Percentiles rank a stretch among this genome's conserved stretches.
Conservation (phyloP, 2,329 filamentous ascomycete species). For the Pleochaeta shiraiana region DNA sequence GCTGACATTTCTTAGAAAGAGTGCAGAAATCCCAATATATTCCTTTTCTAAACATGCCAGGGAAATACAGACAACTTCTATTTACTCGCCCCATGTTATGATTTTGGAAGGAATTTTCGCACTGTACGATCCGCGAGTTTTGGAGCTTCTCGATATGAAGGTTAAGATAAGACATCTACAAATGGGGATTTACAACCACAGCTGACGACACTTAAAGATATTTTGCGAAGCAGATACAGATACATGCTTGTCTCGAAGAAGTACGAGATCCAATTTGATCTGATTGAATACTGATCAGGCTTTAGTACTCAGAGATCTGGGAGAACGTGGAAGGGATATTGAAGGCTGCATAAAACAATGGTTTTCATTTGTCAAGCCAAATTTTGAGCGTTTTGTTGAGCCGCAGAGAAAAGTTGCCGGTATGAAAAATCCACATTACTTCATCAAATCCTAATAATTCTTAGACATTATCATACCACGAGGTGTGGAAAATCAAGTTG, state of each 20-base stretch:
- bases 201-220: conserved; percentile 31
- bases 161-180: conserved; percentile 22
- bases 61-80: conserved; percentile 54
- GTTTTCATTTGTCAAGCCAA: conserved; percentile 92
- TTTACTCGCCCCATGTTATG: conserved; percentile 92
- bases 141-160: conserved; percentile 79
- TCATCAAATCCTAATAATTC: neutral
- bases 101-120: conserved; percentile 95
- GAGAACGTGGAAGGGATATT: conserved; percentile 72
- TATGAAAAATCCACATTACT: conserved; percentile 19
- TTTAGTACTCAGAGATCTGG: conserved; percentile 55
- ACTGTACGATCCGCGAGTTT: conserved; percentile 65
- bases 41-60: conserved; percentile 86
- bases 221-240: conserved; percentile 95
- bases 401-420: conserved; percentile 74
- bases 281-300: conserved; percentile 5
- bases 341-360: conserved; percentile 97
- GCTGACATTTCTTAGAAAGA: conserved; percentile 32
- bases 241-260: conserved; percentile 71
- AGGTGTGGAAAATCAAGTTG: conserved; percentile 85
- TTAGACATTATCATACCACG: conserved; percentile 81
- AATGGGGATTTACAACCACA: neutral
- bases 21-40: conserved; percentile 82
- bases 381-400: conserved; percentile 84
- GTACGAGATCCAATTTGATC: conserved; percentile 28